Base-by-base conservation (phyloP, 1,284 basidiomycete species). In the Laetiporus sulphureus region DNA sequence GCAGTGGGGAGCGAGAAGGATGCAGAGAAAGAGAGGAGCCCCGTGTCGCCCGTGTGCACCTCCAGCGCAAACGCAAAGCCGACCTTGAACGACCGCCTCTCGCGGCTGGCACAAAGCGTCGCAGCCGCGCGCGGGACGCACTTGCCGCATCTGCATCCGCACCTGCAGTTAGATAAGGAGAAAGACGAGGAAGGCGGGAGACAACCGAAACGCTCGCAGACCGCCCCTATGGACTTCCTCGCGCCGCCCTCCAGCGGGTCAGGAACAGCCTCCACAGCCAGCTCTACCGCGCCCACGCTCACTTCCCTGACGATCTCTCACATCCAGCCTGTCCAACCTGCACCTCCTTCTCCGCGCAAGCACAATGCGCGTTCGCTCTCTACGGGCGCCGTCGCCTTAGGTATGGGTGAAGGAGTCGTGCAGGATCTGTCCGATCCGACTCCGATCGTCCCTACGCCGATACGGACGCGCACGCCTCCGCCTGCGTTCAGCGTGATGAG, bases 401-500 rank as follows among this genome's bases (percentile, higher is more conserved):
- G 55, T 30, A n/a, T n/a, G n/a, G n/a, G n/a, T n/a, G n/a, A n/a
- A n/a, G n/a, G n/a, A n/a, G n/a, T n/a, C n/a, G 34, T 46, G 42
- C 49, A 51, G 30, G 53, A 57, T 22, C 37, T 55, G 5, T 46
- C 55, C 4, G 54, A 56, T 38, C 44, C 50, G 33, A 54, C 60
- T 15, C 62, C 59, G 20, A 77, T 83, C 41, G 69, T 75, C 12
- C 83, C 83, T 1, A 83, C 79, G 19, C 73, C 73, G 11, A 81
- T 86, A 42, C 74, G 75, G 44, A 68, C 74, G 48, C 73, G 81
- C 21, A 66, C 73, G 32, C 73, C 77, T 1, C 71, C 73, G 1
- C 73, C 80, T 2, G 66, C 77, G 8, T 87, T 85, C 52, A 75
- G 74, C 42, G 82, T 85, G 23, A 82, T 77, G 2, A 83, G 81